Percentiles rank a stretch among this genome's conserved stretches.
Evolutionary conservation across 225 moss, liverwort and hornwort genomes (phyloP).

Genomic region (Physcomitrellopsis africana): DNA sequence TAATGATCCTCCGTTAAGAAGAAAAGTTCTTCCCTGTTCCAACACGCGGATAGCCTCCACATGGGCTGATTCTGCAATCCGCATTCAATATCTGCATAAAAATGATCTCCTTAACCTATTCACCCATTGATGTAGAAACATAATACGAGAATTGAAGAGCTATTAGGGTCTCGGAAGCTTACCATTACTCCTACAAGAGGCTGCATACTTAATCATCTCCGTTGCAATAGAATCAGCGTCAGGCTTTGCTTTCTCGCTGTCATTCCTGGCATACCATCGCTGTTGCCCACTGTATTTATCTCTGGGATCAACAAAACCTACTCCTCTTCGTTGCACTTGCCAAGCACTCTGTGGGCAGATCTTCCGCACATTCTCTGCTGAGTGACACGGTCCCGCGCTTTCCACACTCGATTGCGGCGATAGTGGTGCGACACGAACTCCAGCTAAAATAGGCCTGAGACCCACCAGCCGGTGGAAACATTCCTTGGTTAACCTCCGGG

Average conservation of each 20-base stretch:
- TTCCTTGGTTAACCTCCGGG: constrained; percentile 35
- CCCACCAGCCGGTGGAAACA: constrained; percentile 36
- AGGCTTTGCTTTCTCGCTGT: constrained; percentile 52
- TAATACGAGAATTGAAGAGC: no score
- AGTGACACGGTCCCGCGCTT: constrained; percentile 4
- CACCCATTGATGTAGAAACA: no score
- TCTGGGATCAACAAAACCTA: constrained; percentile 24
- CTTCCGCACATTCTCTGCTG: constrained; percentile 33
- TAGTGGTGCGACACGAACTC: constrained; percentile 1
- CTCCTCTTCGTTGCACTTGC: neutral
- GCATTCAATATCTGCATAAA: constrained; percentile 15
- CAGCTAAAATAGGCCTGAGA: constrained; percentile 28
- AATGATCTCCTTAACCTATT: neutral
- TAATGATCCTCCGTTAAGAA: constrained; percentile 68
- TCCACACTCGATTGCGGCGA: constrained; percentile 23
- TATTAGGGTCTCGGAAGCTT: constrained; percentile 12
- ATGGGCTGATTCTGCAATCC: constrained; percentile 51
- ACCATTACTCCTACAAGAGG: constrained; percentile 52
- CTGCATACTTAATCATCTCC: constrained; percentile 68
- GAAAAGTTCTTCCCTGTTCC: constrained; percentile 79
- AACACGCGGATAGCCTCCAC: constrained; percentile 80
- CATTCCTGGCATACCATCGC: constrained; percentile 52
- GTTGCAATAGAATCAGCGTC: constrained; percentile 55
- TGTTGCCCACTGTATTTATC: constrained; percentile 32
- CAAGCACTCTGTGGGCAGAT: no score